These are phyloP conservation scores for Pseudodiploospora longispora DNA, from an alignment of 2,329 filamentous ascomycete species.

Conservation along the genomic window DNA sequence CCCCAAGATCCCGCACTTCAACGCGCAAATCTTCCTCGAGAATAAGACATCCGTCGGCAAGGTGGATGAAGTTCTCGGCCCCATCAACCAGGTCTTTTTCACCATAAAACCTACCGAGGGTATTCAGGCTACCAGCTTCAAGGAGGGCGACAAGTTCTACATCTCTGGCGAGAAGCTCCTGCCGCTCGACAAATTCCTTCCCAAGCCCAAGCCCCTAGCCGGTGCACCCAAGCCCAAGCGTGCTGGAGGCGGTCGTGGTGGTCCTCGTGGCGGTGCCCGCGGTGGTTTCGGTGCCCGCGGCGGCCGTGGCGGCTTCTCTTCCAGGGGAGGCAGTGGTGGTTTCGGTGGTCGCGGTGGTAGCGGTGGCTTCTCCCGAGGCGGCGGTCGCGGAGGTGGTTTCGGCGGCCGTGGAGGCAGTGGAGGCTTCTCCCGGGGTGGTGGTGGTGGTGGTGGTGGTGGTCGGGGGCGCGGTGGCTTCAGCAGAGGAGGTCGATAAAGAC, in stretches of 20 bases:
- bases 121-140: conserved; percentile 91
- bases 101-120: conserved; percentile 96
- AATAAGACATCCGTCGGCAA: conserved; percentile 97
- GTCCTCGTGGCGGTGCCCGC: conserved; percentile 25
- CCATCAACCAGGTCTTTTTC: conserved; percentile 97
- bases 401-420: conserved; percentile 9
- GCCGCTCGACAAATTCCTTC: conserved; percentile 91
- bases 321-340: conserved; percentile 26
- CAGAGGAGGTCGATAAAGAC: conserved; percentile 7
- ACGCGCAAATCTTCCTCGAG: conserved; percentile 96
- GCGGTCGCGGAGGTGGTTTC: conserved; percentile 16
- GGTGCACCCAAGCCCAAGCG: conserved; percentile 57
- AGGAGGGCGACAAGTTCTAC: conserved; percentile 94
- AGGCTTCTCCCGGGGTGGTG: conserved; percentile 14
- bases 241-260: conserved; percentile 42
- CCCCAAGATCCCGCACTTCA: conserved; percentile 96
- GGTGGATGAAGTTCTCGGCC: conserved; percentile 94
- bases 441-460: conserved; percentile 15
- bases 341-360: conserved; percentile 25
- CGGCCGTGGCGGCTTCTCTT: conserved; percentile 26
- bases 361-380: conserved; percentile 24
- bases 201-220: conserved; percentile 72
- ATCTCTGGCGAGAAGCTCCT: conserved; percentile 92
- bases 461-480: conserved; percentile 24
- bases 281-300: conserved; percentile 24